Evolutionary conservation across 2,329 filamentous ascomycete species (phyloP).

Genomic region (Botrytis sinoallii): DNA sequence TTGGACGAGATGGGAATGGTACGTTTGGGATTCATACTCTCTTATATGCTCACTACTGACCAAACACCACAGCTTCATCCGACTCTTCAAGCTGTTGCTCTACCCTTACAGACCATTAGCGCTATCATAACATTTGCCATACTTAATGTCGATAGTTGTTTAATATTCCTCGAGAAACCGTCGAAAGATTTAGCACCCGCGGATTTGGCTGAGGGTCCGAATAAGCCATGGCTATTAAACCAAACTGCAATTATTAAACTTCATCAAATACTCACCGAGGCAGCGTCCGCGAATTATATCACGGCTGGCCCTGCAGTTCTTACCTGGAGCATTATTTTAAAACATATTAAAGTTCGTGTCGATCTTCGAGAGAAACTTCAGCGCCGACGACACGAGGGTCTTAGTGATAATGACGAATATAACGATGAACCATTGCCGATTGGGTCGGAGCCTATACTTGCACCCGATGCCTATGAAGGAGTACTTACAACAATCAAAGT

Average conservation of each 20-base stretch:
- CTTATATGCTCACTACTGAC: constrained; percentile 17
- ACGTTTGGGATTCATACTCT: constrained; percentile 22
- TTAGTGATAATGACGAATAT: constrained; percentile 24
- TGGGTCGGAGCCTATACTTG: constrained; percentile 46
- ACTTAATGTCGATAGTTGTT: constrained; percentile 50
- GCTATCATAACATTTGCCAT: constrained; percentile 69
- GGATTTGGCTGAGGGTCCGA: constrained; percentile 33
- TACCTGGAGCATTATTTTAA: constrained; percentile 75
- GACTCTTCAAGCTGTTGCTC: constrained; percentile 43
- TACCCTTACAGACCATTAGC: constrained; percentile 66
- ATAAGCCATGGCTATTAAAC: constrained; percentile 64
- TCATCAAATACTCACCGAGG: constrained; percentile 65
- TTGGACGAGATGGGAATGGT: constrained; percentile 61
- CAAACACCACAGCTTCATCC: constrained; percentile 26
- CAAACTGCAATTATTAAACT: constrained; percentile 68
- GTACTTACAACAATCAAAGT: constrained; percentile 44
- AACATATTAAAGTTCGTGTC: constrained; percentile 49
- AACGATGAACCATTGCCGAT: constrained; percentile 49
- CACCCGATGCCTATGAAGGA: constrained; percentile 40
- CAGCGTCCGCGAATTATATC: constrained; percentile 50
- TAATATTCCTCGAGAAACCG: constrained; percentile 34
- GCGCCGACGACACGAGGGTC: constrained; percentile 13
- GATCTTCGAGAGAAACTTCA: constrained; percentile 12
- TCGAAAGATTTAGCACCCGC: constrained; percentile 35
- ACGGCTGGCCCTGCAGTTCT: constrained; percentile 72